Evolutionary conservation across 768 basidiomycete genomes (phyloP).

Genomic region (Mycena galericulata): DNA sequence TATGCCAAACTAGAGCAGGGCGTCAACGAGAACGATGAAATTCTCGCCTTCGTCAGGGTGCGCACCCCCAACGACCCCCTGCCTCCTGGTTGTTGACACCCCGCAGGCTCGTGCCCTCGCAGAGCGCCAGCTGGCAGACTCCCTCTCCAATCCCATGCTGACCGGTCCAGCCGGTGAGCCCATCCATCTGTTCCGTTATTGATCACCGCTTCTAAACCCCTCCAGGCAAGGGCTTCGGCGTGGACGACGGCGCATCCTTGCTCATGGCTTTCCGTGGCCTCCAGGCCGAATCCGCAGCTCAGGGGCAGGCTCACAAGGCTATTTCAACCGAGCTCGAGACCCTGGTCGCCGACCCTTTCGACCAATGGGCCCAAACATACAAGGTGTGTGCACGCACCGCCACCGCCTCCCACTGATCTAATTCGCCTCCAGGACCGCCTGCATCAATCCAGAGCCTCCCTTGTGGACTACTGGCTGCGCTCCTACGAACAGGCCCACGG

Average conservation of each 20-base stretch:
- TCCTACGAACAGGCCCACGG: constrained; percentile 77
- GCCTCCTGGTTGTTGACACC: constrained; percentile 19
- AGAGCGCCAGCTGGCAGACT: constrained; percentile 72
- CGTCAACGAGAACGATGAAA: constrained; percentile 84
- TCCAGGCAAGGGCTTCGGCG: constrained; percentile 73
- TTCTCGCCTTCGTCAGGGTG: constrained; percentile 86
- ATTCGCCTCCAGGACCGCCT: constrained; percentile 66
- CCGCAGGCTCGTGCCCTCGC: constrained; percentile 79
- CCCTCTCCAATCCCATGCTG: constrained; percentile 64
- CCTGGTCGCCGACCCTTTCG: constrained; percentile 84
- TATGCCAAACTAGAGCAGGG: constrained; percentile 62
- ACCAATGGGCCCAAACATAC: constrained; percentile 81
- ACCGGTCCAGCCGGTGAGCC: constrained; percentile 63
- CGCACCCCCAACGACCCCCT: constrained; percentile 39
- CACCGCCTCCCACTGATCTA: constrained; percentile 24
- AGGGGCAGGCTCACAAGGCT: constrained; percentile 80
- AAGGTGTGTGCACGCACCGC: constrained; percentile 58
- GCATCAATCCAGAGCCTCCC: constrained; percentile 63
- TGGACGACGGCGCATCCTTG: constrained; percentile 89
- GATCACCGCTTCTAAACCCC: constrained; percentile 23
- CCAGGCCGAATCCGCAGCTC: constrained; percentile 74
- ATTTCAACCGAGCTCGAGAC: constrained; percentile 82
- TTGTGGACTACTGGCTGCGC: constrained; percentile 75
- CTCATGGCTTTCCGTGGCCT: constrained; percentile 84
- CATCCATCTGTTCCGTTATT: constrained; percentile 9